A percentile compares a stretch with the other conserved stretches of the same genome.
Evolutionary conservation across 306 rosid species (phyloP).

Genomic region (Myrica gale): DNA sequence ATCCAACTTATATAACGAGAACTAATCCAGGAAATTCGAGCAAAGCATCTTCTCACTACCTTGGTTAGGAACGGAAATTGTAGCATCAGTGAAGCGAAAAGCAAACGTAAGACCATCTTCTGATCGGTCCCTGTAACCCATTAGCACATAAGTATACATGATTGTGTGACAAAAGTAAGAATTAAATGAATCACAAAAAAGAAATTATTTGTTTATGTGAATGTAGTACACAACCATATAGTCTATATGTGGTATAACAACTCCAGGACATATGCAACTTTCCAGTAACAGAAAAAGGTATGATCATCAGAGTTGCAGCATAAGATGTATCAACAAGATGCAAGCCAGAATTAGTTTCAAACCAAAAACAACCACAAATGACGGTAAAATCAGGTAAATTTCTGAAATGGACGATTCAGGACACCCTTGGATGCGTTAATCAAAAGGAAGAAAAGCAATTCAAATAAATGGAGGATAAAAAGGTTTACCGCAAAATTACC

Average conservation of each 20-base stretch:
- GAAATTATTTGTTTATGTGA: neutral
- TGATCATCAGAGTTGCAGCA: neutral
- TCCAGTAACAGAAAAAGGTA: neutral
- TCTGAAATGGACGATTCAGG: neutral
- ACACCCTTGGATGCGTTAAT: neutral
- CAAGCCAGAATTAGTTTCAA: neutral
- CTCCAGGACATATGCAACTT: neutral
- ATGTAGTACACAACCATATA: neutral
- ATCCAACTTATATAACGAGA: neutral
- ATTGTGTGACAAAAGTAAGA: neutral
- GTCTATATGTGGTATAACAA: neutral
- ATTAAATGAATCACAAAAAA: neutral
- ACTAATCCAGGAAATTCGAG: neutral
- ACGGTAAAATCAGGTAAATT: neutral
- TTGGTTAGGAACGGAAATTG: constrained; percentile 76
- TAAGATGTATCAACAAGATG: neutral
- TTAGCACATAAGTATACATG: constrained; percentile 17
- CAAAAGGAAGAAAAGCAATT: neutral
- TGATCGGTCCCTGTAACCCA: constrained; percentile 67
- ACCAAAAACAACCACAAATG: neutral
- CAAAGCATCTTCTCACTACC: constrained; percentile 47
- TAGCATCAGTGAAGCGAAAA: constrained; percentile 96
- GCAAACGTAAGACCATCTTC: constrained; percentile 97
- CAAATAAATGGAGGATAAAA: neutral
- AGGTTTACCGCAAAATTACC: neutral